These are phyloP conservation scores for Bassia scoparia DNA, from an alignment of 148 eudicot species.

Conservation along the genomic window DNA sequence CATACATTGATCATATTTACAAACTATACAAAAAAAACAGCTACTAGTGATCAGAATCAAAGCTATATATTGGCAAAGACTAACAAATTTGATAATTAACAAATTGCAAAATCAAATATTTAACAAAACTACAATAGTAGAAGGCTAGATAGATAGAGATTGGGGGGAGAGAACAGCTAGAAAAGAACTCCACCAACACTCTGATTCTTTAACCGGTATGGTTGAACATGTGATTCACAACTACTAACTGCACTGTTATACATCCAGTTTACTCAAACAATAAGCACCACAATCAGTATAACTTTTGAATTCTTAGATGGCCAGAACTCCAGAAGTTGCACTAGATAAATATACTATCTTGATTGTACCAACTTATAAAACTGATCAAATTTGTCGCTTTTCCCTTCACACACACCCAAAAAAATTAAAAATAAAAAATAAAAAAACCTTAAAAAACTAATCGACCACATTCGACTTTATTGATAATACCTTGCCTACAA, in stretches of 20 bases:
- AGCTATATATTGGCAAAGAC: neutral
- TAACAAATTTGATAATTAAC: neutral
- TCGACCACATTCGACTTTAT: too few species aligned
- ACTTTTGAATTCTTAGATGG: neutral
- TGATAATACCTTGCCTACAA: too few species aligned
- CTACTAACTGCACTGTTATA: neutral
- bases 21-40: neutral
- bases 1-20: neutral
- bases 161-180: slow-evolving; percentile 7
- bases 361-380: too few species aligned
- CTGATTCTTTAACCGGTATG: too few species aligned
- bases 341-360: neutral
- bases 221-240: neutral
- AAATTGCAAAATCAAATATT: neutral
- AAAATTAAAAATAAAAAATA: too few species aligned
- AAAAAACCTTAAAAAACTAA: too few species aligned
- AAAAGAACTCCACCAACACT: neutral
- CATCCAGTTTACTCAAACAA: neutral
- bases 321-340: neutral
- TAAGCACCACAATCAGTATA: neutral
- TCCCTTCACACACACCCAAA: too few species aligned
- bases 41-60: neutral
- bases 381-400: too few species aligned
- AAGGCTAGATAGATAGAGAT: neutral
- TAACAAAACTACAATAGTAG: neutral